Percentiles rank a stretch among this genome's conserved stretches.
Conservation (phyloP, 1,139 yeast species). For the Blastobotrys raffinosifermentans region DNA sequence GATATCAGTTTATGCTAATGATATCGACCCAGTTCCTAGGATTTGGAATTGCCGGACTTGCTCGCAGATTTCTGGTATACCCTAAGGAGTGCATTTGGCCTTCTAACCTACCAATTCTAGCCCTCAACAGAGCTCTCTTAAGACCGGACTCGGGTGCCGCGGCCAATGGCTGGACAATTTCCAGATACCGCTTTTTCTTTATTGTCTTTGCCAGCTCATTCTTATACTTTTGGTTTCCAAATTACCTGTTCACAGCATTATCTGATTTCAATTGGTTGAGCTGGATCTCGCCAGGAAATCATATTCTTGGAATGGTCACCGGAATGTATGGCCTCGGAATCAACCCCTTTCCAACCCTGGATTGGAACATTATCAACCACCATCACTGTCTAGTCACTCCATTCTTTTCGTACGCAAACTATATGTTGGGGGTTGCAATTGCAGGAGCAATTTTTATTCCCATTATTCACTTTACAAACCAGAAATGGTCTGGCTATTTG, state of each 20-base stretch:
- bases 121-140: conserved; percentile 51
- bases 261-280: conserved; percentile 59
- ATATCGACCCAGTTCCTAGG: conserved; percentile 56
- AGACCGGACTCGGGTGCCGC: conserved; percentile 32
- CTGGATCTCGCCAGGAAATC: conserved; percentile 55
- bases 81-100: conserved; percentile 58
- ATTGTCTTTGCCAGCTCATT: conserved; percentile 38
- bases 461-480: conserved; percentile 45
- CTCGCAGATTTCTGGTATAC: conserved; percentile 52
- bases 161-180: conserved; percentile 48
- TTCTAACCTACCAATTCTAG: conserved; percentile 46
- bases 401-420: conserved; percentile 42
- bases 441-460: conserved; percentile 41
- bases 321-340: conserved; percentile 62
- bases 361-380: conserved; percentile 39
- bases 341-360: conserved; percentile 48
- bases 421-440: conserved; percentile 39
- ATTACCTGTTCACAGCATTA: conserved; percentile 45
- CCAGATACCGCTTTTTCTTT: conserved; percentile 45
- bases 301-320: conserved; percentile 48
- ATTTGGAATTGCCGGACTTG: conserved; percentile 56
- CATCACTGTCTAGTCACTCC: conserved; percentile 30
- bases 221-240: conserved; percentile 57
- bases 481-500: conserved; percentile 44
- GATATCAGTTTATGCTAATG: conserved; percentile 47